Percentiles rank a stretch among this genome's conserved stretches.
Evolutionary conservation across 1,139 yeast species (phyloP).

Genomic region (Hansenula anomala): DNA sequence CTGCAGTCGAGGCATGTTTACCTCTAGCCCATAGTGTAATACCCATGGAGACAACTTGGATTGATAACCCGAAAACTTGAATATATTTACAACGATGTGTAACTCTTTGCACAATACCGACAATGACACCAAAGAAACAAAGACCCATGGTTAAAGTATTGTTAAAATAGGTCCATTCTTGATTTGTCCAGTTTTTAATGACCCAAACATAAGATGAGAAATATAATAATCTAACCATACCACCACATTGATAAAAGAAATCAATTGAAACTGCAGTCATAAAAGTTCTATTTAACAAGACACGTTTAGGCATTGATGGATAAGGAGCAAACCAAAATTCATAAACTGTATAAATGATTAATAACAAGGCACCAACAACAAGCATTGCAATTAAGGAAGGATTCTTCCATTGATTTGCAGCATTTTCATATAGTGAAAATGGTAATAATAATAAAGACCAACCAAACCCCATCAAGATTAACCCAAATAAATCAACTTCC

Average conservation of each 20-base stretch:
- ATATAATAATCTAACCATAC: conserved; percentile 21
- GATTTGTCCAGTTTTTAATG: conserved; percentile 24
- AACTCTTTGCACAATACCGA: conserved; percentile 27
- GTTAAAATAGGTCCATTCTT: conserved; percentile 31
- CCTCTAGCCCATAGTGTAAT: conserved; percentile 24
- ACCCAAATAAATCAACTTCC: conserved; percentile 33
- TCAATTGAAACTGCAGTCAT: conserved; percentile 28
- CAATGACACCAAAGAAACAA: conserved; percentile 32
- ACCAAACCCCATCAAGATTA: conserved; percentile 32
- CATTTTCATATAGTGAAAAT: conserved; percentile 28
- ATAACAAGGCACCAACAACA: conserved; percentile 29
- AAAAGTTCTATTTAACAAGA: conserved; percentile 30
- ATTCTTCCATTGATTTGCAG: conserved; percentile 28
- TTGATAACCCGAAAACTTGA: conserved; percentile 26
- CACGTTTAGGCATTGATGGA: conserved; percentile 33
- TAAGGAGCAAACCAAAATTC: conserved; percentile 28
- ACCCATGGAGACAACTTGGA: conserved; percentile 29
- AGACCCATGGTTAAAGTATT: conserved; percentile 30
- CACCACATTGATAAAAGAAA: conserved; percentile 26
- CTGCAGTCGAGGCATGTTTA: conserved; percentile 20
- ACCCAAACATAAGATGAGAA: conserved; percentile 26
- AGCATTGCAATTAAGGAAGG: conserved; percentile 37
- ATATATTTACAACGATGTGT: conserved; percentile 30
- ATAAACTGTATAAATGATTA: conserved; percentile 24
- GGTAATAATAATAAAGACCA: conserved; percentile 32